Percentiles rank a stretch among this genome's conserved stretches.
Conservation (phyloP, 163 green algal genomes). For the Scenedesmus sp. region DNA sequence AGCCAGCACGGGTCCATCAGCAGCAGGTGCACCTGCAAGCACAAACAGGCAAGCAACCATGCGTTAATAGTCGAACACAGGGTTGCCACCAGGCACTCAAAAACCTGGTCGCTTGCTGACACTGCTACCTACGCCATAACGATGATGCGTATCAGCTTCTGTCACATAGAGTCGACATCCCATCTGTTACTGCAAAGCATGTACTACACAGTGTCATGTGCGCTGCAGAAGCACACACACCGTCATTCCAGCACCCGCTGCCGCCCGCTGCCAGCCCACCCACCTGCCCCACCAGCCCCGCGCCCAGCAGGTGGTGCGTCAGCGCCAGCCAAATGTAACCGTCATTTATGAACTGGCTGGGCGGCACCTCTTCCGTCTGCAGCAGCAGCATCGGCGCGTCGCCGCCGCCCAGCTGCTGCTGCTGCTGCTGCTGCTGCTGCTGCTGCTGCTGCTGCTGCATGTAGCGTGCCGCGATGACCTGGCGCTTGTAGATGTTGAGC, state of each 20-base stretch:
- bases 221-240: background rate
- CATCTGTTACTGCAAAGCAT: too few species aligned
- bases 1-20: constrained; percentile 83
- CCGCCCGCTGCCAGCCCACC: background rate
- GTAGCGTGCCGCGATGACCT: constrained; percentile 22
- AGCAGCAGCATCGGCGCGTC: background rate
- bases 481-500: constrained; percentile 60
- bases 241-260: background rate
- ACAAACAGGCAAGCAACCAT: background rate
- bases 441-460: background rate
- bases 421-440: background rate
- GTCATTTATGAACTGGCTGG: constrained; percentile 56
- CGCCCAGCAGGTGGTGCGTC: constrained; percentile 79
- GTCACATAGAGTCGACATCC: too few species aligned
- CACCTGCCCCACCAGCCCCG: constrained; percentile 60
- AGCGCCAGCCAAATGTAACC: constrained; percentile 70
- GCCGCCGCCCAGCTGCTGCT: background rate
- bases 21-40: constrained; percentile 63
- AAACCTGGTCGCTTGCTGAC: background rate
- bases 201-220: background rate
- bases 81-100: background rate
- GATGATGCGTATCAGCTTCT: too few species aligned
- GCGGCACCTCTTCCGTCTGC: constrained; percentile 42
- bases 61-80: background rate
- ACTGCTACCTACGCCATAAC: too few species aligned